Evolutionary conservation across 2,329 filamentous ascomycete genomes (phyloP), one percentile per base, ranked within the genome.

Genomic region (Talaromyces marneffei): DNA sequence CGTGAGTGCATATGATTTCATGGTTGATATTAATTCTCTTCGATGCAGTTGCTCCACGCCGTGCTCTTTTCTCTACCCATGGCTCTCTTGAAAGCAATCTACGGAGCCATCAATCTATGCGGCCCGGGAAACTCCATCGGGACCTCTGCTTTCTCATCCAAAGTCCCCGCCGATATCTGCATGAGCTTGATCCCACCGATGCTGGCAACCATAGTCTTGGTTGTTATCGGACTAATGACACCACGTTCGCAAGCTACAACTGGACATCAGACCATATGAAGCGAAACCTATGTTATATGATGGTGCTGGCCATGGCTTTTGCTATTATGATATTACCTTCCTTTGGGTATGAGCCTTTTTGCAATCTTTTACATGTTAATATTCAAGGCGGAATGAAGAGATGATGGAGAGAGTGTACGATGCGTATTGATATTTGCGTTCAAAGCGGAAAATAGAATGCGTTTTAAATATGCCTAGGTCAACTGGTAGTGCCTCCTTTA

Each of bases 31-130:
- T 57, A 42, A 57, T n/a, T 33, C 2, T 52, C 9, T 4, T 9
- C 29, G n/a, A 33, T 14, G 29, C 48, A 61, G 60, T n/a, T 61
- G 44, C 60, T 61, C 37, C 37, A 61, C 7, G 54, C 60, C n/a
- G 60, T 58, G 6, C n/a, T 61, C 29, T 58, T 61, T 35, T 61
- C 60, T n/a, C 46, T 61, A 4, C 60, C 60, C 31, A 57, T 61
- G 35, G 31, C 48, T 14, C 54, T 61, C 35, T 23, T 61, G 48
- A 39, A 46, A 25, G 54, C 60, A 16, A 58, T 61, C 6, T 61
- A 61, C 27, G 60, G 60, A 20, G 44, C 60, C 14, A 31, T 61
- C 35, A 58, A 37, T 35, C 54, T 61, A 1, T 61, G 57, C 27
- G 56, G 42, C 4, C 58, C 54, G 7, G 60, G 44, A 2, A 25